Conservation (phyloP, 1,284 basidiomycete species). For the Schizopora paradoxa region DNA sequence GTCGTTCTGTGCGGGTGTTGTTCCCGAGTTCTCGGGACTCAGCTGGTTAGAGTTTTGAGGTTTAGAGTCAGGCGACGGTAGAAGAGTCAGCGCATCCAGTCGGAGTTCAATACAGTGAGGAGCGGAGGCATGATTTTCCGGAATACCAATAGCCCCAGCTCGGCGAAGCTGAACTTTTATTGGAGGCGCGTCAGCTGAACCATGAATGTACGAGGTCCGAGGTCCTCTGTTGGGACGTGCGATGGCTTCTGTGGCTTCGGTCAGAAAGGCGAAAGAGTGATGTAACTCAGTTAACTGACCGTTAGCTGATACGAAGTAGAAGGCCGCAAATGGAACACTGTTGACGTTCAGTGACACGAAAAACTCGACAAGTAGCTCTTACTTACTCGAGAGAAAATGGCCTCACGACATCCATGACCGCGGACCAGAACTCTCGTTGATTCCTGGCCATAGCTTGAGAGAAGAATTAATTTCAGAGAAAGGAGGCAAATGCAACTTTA, state of each 20-base stretch:
- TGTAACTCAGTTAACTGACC: constrained; percentile 5
- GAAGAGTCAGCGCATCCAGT: constrained; percentile 9
- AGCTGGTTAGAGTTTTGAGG: not conserved
- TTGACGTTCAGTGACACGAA: not conserved
- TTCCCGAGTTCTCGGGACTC: not conserved
- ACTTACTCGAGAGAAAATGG: constrained; percentile 9
- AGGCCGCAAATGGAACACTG: constrained; percentile 13
- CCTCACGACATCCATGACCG: constrained; percentile 3
- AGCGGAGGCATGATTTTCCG: constrained; percentile 10
- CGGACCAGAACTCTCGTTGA: constrained; percentile 7
- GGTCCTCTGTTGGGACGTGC: not conserved
- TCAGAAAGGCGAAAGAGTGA: not conserved
- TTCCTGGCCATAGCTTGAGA: constrained; percentile 7
- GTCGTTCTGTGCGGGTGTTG: not conserved
- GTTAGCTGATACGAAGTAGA: constrained; percentile 7
- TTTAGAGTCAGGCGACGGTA: constrained; percentile 3
- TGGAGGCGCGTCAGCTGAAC: constrained; percentile 4
- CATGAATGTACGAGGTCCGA: constrained; percentile 12
- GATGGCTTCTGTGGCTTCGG: not conserved
- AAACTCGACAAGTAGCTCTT: not conserved
- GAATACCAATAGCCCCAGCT: constrained; percentile 14
- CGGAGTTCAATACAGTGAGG: constrained; percentile 4
- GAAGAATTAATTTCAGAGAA: not conserved
- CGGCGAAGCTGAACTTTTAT: constrained; percentile 9
- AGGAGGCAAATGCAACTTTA: not conserved